Evolutionary conservation across 2,329 filamentous ascomycete genomes (phyloP), one percentile per base, ranked within the genome.

Genomic region (Fusarium sacchari): DNA sequence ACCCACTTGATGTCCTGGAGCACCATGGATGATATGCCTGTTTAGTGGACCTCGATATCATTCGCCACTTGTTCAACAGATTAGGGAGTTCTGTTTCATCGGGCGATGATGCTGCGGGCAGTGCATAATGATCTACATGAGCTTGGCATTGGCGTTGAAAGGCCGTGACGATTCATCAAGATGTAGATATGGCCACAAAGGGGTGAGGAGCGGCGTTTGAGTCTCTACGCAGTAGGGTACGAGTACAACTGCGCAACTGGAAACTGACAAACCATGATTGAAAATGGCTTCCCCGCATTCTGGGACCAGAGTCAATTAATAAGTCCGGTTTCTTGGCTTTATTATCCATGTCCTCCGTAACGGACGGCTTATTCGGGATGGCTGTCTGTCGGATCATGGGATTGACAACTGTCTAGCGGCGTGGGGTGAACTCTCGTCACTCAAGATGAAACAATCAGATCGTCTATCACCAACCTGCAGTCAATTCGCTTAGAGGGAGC

Each of bases 81-180:
- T 64, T 58, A 43, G 44, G 37, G 36, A 40, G 49, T 24, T 52
- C 50, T 60, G 50, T 64, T 52, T 39, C 46, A 28, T 68, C 67
- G 28, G 59, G 30, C 15, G 43, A 53, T 56, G 57, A 64, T 64
- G 50, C 60, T 42, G 58, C 40, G 52, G 57, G 56, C 64, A 56
- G 64, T 76, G 74, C 67, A 76, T 72, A 53, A 74, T 73, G 73
- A 77, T 76, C 71, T 69, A 68, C 75, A 77, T 76, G 46, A 64
- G 56, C 44, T 61, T 63, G 65, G 52, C 62, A 60, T 60, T 64
- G 24, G 30, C 17, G 42, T 44, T 67, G 56, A 60, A 42, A 24
- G 22, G 40, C 17, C 17, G 17, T 24, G 17, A 4, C n/a, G n/a
- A 34, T 24, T 34, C 17, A 28, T 47, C 14, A 22, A 47, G 20